Evolutionary conservation across 2,329 filamentous ascomycete species (phyloP).

Genomic region (Sporothrix humicola): DNA sequence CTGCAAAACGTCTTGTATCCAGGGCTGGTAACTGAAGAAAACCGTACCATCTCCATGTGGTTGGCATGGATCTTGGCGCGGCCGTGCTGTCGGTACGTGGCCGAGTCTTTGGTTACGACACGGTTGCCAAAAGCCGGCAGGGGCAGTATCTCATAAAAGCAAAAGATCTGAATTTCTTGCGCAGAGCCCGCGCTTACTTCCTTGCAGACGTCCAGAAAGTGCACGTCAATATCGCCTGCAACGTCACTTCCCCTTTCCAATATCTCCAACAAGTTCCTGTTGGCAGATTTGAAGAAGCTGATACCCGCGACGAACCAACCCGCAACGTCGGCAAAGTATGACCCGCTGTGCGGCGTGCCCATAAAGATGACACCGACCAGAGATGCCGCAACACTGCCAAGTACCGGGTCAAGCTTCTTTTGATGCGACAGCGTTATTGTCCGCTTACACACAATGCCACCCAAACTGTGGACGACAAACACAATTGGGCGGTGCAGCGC

Average conservation of each 20-base stretch:
- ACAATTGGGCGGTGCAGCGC: constrained; percentile 41
- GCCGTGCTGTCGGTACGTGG: background rate
- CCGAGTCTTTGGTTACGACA: constrained; percentile 20
- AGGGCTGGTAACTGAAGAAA: no score
- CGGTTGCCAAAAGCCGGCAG: constrained; percentile 1
- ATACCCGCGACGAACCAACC: background rate
- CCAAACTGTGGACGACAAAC: constrained; percentile 44
- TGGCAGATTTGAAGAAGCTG: background rate
- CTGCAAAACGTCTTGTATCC: background rate
- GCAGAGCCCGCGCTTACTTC: background rate
- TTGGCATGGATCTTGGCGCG: constrained; percentile 15
- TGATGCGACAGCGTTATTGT: constrained; percentile 10
- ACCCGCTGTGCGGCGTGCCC: constrained; percentile 30
- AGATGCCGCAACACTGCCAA: background rate
- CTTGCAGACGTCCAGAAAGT: constrained; percentile 9
- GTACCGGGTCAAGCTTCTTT: background rate
- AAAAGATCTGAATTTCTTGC: background rate
- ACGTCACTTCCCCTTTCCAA: background rate
- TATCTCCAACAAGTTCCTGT: background rate
- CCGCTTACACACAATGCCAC: constrained; percentile 37
- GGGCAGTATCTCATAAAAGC: constrained; percentile 25
- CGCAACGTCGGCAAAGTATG: constrained; percentile 9
- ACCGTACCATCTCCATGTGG: constrained; percentile 22
- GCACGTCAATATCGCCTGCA: background rate
- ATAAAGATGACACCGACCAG: constrained; percentile 26